These are phyloP conservation scores for Pseudocercospora vitis DNA, from an alignment of 2,329 filamentous ascomycete genomes.

Conservation along the genomic window DNA sequence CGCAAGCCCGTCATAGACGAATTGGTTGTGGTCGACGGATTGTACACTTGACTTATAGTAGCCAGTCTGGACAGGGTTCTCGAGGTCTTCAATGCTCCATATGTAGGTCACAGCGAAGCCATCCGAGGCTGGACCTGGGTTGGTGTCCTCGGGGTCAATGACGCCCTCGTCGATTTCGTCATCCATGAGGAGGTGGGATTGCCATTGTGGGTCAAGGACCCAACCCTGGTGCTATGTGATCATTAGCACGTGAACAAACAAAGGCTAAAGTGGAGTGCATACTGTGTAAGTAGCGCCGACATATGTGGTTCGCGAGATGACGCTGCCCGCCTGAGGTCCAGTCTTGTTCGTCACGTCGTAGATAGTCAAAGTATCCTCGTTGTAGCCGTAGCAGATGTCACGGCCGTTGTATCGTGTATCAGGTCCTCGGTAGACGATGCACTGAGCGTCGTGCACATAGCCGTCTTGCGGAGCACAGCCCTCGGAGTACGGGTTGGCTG, in stretches of 20 bases:
- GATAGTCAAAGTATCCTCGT: constrained; percentile 49
- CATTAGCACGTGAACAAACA: neutral
- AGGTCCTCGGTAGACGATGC: constrained; percentile 53
- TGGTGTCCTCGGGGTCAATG: constrained; percentile 10
- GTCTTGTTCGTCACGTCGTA: constrained; percentile 51
- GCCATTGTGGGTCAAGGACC: constrained; percentile 46
- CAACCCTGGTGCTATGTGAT: constrained; percentile 50
- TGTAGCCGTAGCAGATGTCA: constrained; percentile 56
- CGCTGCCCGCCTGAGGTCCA: constrained; percentile 30
- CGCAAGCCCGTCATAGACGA: constrained; percentile 40
- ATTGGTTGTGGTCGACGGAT: constrained; percentile 48
- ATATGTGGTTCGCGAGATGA: constrained; percentile 53
- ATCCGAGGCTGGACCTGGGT: constrained; percentile 19
- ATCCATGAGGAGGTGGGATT: constrained; percentile 52
- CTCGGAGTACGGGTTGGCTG: constrained; percentile 51
- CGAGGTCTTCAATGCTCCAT: constrained; percentile 50
- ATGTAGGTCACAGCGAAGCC: constrained; percentile 46
- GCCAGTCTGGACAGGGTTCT: constrained; percentile 45
- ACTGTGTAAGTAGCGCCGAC: constrained; percentile 51
- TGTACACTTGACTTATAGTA: constrained; percentile 40
- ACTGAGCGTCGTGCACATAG: constrained; percentile 58
- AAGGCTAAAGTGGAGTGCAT: neutral
- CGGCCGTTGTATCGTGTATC: constrained; percentile 46
- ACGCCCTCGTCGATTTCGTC: constrained; percentile 55
- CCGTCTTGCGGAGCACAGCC: constrained; percentile 54